Percentiles rank a stretch among this genome's conserved stretches.
phyloP scores from a whole-genome alignment of 140 eudicot genomes.

The Bidens hawaiensis region DNA sequence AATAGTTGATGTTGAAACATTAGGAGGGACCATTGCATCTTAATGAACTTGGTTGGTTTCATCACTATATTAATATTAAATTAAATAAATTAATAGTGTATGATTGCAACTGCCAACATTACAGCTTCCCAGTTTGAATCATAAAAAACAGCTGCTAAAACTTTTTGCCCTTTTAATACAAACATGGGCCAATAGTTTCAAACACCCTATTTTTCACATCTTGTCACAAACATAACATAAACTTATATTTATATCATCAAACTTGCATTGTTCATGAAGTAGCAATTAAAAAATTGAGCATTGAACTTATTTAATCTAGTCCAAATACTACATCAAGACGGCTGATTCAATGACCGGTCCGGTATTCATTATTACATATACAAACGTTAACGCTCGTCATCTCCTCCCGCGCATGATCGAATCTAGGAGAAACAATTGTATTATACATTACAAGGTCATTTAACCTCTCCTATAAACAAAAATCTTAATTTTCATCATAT shows the following conservation, averaged over 20 bases:
- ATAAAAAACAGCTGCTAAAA: neutral
- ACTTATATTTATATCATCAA: neutral
- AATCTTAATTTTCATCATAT: slow-evolving; percentile 5
- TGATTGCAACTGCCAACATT: slow-evolving; percentile 19
- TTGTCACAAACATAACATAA: neutral
- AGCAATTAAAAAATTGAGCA: neutral
- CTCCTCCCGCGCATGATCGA: neutral
- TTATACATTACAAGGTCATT: slow-evolving; percentile 17
- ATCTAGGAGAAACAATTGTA: slow-evolving; percentile 21
- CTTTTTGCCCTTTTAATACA: slow-evolving; percentile 17
- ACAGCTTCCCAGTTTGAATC: neutral
- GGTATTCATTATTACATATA: slow-evolving; percentile 20
- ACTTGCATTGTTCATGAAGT: neutral
- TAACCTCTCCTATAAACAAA: neutral
- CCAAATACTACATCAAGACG: slow-evolving; percentile 6
- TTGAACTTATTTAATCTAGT: neutral
- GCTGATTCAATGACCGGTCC: slow-evolving; percentile 11
- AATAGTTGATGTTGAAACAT: slow-evolving; percentile 7
- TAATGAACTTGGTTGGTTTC: neutral
- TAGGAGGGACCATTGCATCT: slow-evolving; percentile 10
- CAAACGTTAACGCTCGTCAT: slow-evolving; percentile 9
- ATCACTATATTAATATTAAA: neutral
- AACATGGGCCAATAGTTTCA: slow-evolving; percentile 11
- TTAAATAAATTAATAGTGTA: no score
- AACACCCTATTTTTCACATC: slow-evolving; percentile 17